Evolutionary conservation across 2,329 filamentous ascomycete species (phyloP).

Genomic region (Arthrinium phaeospermum): DNA sequence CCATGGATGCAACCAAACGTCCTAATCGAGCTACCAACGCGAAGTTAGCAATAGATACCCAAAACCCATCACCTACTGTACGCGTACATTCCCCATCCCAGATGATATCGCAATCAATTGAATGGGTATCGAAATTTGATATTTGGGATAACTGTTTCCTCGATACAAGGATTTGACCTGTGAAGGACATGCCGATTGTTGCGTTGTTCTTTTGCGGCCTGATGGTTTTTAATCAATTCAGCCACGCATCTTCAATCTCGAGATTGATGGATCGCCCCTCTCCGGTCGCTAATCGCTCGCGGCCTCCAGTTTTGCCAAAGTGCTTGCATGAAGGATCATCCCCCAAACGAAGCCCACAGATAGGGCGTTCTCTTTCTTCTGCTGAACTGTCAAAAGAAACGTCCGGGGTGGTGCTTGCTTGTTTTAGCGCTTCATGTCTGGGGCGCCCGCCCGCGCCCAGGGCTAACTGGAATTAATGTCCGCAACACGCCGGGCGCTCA

Average conservation of each 20-base stretch:
- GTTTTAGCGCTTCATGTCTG: not conserved
- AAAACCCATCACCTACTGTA: not conserved
- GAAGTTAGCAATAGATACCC: not conserved
- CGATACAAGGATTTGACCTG: not conserved
- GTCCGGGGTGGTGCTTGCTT: not conserved
- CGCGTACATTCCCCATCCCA: not conserved
- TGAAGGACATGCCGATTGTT: not conserved
- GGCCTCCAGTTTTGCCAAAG: slow-evolving; percentile 14
- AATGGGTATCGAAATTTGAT: not conserved
- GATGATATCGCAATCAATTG: not conserved
- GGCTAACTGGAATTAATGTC: not conserved
- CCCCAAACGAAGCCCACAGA: not conserved
- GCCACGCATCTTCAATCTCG: not conserved
- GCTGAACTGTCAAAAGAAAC: slow-evolving; percentile 14
- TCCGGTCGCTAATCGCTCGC: slow-evolving; percentile 1
- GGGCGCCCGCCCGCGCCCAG: not conserved
- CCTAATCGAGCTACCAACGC: not conserved
- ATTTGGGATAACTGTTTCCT: too few relatives aligned
- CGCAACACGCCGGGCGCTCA: not conserved
- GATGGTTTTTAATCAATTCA: not conserved
- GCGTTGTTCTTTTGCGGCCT: not conserved
- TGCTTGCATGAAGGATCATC: not conserved
- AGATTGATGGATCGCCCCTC: not conserved
- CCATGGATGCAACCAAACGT: not conserved
- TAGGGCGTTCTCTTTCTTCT: not conserved